Conservation (phyloP, 2,329 filamentous ascomycete species). For the Aureobasidium sp. region DNA sequence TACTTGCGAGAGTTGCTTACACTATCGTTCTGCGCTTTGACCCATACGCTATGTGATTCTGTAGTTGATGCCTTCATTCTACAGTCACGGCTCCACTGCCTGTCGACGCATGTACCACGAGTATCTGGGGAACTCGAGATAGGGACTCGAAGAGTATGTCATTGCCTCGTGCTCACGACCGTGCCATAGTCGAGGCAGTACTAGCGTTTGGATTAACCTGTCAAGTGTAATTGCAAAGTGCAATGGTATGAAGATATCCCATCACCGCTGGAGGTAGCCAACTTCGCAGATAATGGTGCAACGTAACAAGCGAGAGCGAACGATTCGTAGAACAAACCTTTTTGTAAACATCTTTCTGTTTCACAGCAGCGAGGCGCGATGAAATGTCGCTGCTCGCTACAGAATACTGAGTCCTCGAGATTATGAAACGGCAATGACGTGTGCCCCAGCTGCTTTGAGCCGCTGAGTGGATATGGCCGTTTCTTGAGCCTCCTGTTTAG, state of each 20-base stretch:
- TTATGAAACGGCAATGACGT: constrained; percentile 13
- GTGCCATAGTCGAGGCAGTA: neutral
- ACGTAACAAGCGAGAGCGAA: neutral
- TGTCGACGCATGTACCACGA: neutral
- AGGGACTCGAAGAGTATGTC: neutral
- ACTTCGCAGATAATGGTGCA: neutral
- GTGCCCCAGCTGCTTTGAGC: neutral
- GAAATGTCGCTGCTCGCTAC: neutral
- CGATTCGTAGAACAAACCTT: neutral
- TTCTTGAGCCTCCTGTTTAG: constrained; percentile 5
- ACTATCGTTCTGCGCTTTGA: constrained; percentile 2
- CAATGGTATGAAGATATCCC: neutral
- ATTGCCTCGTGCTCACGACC: neutral
- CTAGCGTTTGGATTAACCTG: neutral
- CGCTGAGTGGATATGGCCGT: constrained; percentile 8
- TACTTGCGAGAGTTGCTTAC: neutral
- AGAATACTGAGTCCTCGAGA: neutral
- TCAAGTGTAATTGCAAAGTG: neutral
- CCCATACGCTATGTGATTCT: neutral
- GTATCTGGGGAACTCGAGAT: neutral
- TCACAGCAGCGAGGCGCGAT: neutral
- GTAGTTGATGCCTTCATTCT: neutral
- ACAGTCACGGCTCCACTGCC: constrained; percentile 5
- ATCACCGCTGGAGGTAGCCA: neutral
- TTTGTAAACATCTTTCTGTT: neutral